These are phyloP conservation scores for Wallacemonas sp. DNA, from an alignment of 208 protist species.

Conservation along the genomic window DNA sequence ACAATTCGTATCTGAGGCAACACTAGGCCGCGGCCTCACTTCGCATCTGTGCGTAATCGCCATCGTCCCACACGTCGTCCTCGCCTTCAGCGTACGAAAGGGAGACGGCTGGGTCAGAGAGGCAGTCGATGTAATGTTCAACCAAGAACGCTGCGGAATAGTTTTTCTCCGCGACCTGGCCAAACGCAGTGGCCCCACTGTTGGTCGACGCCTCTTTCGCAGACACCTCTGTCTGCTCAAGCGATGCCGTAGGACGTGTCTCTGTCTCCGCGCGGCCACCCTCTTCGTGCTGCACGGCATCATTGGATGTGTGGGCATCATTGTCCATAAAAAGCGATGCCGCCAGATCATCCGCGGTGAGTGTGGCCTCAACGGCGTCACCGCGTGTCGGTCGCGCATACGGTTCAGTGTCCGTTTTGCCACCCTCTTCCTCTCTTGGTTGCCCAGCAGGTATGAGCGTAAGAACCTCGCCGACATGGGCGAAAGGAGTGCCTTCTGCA, in stretches of 20 bases:
- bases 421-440: neutral
- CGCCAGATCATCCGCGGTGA: neutral
- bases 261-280: too few species aligned
- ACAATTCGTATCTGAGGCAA: too few species aligned
- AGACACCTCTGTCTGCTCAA: slow-evolving; percentile 6
- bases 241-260: too few species aligned
- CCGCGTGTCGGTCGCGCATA: neutral
- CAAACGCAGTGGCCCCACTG: neutral
- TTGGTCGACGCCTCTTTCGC: neutral
- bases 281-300: too few species aligned
- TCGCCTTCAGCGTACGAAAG: slow-evolving; percentile 80
- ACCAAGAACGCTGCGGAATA: slow-evolving; percentile 53
- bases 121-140: slow-evolving; percentile 62
- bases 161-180: slow-evolving; percentile 24
- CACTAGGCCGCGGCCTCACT: neutral
- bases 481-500: slow-evolving; percentile 68
- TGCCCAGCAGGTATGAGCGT: slow-evolving; percentile 22
- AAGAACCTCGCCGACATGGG: slow-evolving; percentile 81
- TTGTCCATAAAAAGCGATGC: neutral
- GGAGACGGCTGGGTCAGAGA: slow-evolving; percentile 42
- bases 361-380: neutral
- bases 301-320: neutral
- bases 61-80: slow-evolving; percentile 88
- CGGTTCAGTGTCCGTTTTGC: neutral
- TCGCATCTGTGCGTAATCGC: slow-evolving; percentile 49